Percentiles rank a stretch among this genome's conserved stretches.
Conservation (phyloP, 129 eudicot genomes). For the Gnaphalium uliginosum region DNA sequence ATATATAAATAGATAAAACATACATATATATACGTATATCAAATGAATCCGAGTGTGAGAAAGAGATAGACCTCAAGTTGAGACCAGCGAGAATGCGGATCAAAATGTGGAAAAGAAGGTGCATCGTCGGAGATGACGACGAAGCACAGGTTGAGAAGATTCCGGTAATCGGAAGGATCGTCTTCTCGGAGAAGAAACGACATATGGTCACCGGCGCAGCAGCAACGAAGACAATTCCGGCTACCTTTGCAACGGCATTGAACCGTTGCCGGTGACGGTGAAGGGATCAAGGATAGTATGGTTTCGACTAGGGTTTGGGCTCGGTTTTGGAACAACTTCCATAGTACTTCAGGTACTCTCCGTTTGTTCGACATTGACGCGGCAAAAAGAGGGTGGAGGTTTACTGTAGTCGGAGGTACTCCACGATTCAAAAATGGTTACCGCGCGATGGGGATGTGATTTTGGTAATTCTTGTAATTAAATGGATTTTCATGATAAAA, state of each 20-base stretch:
- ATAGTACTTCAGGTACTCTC: conserved; percentile 61
- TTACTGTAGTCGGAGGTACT: no score
- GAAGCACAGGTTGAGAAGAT: conserved; percentile 53
- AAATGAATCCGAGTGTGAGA: neutral
- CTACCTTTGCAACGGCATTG: conserved; percentile 46
- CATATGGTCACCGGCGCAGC: conserved; percentile 38
- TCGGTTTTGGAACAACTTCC: conserved; percentile 52
- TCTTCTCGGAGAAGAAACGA: conserved; percentile 46
- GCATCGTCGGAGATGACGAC: conserved; percentile 55
- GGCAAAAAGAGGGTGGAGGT: no score
- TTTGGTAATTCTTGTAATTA: no score
- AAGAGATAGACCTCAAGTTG: conserved; percentile 50
- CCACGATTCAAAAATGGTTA: no score
- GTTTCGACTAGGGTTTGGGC: conserved; percentile 59
- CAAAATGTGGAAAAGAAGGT: conserved; percentile 45
- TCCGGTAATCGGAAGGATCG: conserved; percentile 59
- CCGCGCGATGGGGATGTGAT: no score
- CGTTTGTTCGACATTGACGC: conserved; percentile 25
- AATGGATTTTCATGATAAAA: no score
- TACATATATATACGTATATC: neutral
- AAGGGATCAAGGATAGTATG: conserved; percentile 44
- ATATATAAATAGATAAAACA: neutral
- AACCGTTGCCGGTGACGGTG: conserved; percentile 28
- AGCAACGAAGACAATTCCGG: conserved; percentile 55
- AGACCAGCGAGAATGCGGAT: conserved; percentile 48